Evolutionary conservation across 768 basidiomycete species (phyloP), one percentile per base, ranked within the genome.

Genomic region (Pleurotus citrinopileatus): DNA sequence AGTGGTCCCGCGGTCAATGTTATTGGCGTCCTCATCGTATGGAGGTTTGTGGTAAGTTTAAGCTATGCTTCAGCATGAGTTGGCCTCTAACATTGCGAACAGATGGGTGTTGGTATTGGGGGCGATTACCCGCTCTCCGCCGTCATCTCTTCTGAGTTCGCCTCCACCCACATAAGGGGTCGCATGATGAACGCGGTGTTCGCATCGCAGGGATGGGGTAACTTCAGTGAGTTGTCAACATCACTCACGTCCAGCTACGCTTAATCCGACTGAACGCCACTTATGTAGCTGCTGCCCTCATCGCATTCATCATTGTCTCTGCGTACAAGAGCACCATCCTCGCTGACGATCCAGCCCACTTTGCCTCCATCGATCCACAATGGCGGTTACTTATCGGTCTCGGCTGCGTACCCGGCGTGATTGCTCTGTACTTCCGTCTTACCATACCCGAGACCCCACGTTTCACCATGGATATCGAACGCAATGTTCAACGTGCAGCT

Each of bases 381-480:
- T 94, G 93, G 93, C 87, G 93, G 61, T 71, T 94, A 46, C 78
- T 95, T 63, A 92, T 96, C 66, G 38, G 42, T 63, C 75, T 94
- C 32, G 93, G 93, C 42, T 89, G 86, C 53, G 74, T 96, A 46
- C 94, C 93, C 28, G 93, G 83, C 53, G 77, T 76, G 37, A 64
- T 93, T 54, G 92, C 91, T 17, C 82, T 94, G 47, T 94, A 93
- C 75, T 94, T 91, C 87, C 90, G 93, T 66, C 79, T 94, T 28
- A 94, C 92, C 22, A 94, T 95, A 63, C 91, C 93, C 2, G 92
- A 94, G 67, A 94, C 92, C 0, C 93, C 93, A 23, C 90, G 93
- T 59, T 82, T 79, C 68, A 96, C 93, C 55, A 94, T 94, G 88
- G 93, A 95, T 74, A 81, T 95, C 56, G 91, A 94, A 68, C 78